These are phyloP conservation scores for Canavalia gladiata DNA, from an alignment of 306 rosid species.

Conservation along the genomic window DNA sequence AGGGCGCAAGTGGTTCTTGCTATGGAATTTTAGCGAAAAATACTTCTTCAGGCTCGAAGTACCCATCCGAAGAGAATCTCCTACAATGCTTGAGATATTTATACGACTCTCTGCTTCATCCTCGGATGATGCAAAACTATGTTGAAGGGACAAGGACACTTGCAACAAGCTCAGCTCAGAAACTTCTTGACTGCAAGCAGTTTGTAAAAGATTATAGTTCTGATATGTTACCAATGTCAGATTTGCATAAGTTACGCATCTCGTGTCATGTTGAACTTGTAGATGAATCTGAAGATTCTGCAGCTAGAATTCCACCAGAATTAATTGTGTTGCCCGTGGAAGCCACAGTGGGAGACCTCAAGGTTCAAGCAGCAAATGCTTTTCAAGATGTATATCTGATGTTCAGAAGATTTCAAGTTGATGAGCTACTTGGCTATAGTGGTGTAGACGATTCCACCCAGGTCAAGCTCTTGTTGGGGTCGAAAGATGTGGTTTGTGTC, in stretches of 20 bases:
- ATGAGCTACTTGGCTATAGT: constrained; percentile 70
- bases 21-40: constrained; percentile 49
- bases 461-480: constrained; percentile 69
- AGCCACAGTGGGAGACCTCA: constrained; percentile 75
- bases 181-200: constrained; percentile 97
- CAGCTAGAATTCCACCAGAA: constrained; percentile 70
- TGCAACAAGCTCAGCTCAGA: constrained; percentile 72
- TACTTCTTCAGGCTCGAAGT: constrained; percentile 54
- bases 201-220: constrained; percentile 77
- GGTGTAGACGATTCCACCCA: constrained; percentile 79
- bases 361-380: constrained; percentile 76
- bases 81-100: constrained; percentile 75
- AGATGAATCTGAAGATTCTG: constrained; percentile 68
- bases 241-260: constrained; percentile 52
- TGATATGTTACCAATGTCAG: constrained; percentile 53
- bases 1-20: constrained; percentile 55
- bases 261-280: constrained; percentile 71
- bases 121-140: constrained; percentile 66
- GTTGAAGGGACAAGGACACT: constrained; percentile 64
- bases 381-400: constrained; percentile 86
- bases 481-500: constrained; percentile 59
- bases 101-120: constrained; percentile 82
- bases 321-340: constrained; percentile 64
- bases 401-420: constrained; percentile 77
- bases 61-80: constrained; percentile 73